Base-by-base conservation (phyloP, 176 grass and related monocot species). In the Bothriochloa decipiens region DNA sequence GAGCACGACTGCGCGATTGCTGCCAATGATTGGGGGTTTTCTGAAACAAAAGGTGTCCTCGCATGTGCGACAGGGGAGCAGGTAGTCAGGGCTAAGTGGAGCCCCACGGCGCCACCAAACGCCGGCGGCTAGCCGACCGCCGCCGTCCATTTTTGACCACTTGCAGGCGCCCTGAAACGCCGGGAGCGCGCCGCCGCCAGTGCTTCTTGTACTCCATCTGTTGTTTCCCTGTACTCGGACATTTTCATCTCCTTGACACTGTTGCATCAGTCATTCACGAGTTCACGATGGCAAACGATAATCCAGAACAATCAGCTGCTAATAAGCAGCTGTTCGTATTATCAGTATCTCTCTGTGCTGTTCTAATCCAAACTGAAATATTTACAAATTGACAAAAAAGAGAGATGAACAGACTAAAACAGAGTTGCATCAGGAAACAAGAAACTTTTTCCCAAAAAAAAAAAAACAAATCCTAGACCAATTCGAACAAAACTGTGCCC, bases 61-160 rank as follows among this genome's bases (percentile, higher is more conserved):
- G 25, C 81, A 58, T 88, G 75, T 84, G 74, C 68, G 26, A 4
- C 82, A 88, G 86, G 58, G 52, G 52, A 78, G 43, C 66, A 63
- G 12, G 45, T 65, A 7, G 2, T 45, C 5, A 2, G 73, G 9
- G 9, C 55, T 47, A 57, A 79, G 4, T 82, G 72, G 82, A 78
- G 50, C 37, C 84, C 68, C 11, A 26, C 66, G 25, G 35, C 65
- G 74, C 65, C 85, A 66, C 73, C 77, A 61, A 23, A 66, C 89
- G 49, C 47, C 50, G 17, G 5, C 50, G 50, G 15, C 45, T 15
- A 8, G 43, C 43, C 47, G 47, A 13, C 47, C 11, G 49, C 47
- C 1, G 47, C 49, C 49, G 49, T 52, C 49, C 50, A 53, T 18
- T 17, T 53, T 20, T 53, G 50, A 53, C 50, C 17, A 53, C 50